Evolutionary conservation across 129 eudicot genomes (phyloP).

Genomic region (Chrysanthemum makinoi): DNA sequence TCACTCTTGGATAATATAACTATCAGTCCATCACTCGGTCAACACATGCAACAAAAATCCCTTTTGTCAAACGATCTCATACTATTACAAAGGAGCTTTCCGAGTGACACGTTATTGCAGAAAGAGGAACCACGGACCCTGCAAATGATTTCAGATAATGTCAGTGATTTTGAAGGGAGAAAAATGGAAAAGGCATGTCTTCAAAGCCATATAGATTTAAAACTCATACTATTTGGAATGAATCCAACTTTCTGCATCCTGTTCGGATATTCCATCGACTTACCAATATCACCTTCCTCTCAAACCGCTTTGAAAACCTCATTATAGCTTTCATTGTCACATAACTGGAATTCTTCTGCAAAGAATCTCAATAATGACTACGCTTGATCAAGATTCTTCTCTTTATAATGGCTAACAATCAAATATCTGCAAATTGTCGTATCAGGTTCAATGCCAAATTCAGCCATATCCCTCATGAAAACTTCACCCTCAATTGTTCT

Average conservation of each 20-base stretch:
- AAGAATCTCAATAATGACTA: slow-evolving; percentile 42
- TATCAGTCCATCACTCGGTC: not conserved
- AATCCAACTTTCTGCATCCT: slow-evolving; percentile 63
- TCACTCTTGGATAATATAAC: not conserved
- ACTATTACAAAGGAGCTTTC: not conserved
- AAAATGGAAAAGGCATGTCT: not conserved
- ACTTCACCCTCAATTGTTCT: too few relatives aligned
- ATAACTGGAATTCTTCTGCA: slow-evolving; percentile 50
- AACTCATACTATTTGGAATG: slow-evolving; percentile 54
- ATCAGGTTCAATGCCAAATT: too few relatives aligned
- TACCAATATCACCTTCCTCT: slow-evolving; percentile 49
- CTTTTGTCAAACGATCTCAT: not conserved
- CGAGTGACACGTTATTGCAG: not conserved
- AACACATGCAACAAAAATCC: not conserved
- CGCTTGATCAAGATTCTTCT: too few relatives aligned
- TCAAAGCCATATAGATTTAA: not conserved
- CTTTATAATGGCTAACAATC: too few relatives aligned
- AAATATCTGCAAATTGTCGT: too few relatives aligned
- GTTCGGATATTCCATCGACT: slow-evolving; percentile 55
- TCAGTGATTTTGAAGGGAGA: not conserved
- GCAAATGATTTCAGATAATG: not conserved
- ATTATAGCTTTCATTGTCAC: slow-evolving; percentile 63
- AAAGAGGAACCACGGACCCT: not conserved
- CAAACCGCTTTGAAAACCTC: slow-evolving; percentile 42
- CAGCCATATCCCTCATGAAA: too few relatives aligned